phyloP scores from a whole-genome alignment of 164 flowering plant species.

The Liquidambar formosana region DNA sequence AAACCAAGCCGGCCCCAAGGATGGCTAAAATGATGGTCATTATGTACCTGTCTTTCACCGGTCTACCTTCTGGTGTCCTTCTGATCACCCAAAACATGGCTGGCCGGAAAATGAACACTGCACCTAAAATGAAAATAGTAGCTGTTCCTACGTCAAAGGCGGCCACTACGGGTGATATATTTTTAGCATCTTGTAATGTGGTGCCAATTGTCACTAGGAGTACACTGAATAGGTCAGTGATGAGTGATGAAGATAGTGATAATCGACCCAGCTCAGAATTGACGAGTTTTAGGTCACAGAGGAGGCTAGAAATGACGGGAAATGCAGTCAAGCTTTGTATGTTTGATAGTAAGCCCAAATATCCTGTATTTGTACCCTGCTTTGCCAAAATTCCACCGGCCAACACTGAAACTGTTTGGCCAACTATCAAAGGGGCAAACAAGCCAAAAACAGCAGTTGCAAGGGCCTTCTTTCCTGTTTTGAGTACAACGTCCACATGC shows the following conservation, averaged over 20 bases:
- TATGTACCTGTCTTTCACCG: constrained; percentile 20
- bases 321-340: constrained; percentile 28
- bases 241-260: constrained; percentile 28
- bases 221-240: constrained; percentile 11
- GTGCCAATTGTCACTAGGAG: neutral
- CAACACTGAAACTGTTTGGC: too few species aligned
- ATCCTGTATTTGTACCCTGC: too few species aligned
- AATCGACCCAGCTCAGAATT: constrained; percentile 55
- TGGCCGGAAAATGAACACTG: constrained; percentile 22
- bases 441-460: constrained; percentile 9
- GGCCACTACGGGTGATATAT: neutral
- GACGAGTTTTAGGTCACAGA: constrained; percentile 41
- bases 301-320: constrained; percentile 30
- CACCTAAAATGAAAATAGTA: neutral
- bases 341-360: too few species aligned
- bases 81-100: constrained; percentile 25
- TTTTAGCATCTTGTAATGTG: neutral
- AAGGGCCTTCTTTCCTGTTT: constrained; percentile 17
- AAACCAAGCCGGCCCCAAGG: constrained; percentile 1
- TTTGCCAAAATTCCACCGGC: too few species aligned
- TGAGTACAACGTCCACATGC: constrained; percentile 10
- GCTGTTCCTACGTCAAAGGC: too few species aligned
- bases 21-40: constrained; percentile 3
- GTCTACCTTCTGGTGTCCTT: constrained; percentile 33
- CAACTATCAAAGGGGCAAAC: constrained; percentile 11